Percentiles rank a stretch among this genome's conserved stretches.
Conservation (phyloP, 2,329 filamentous ascomycete species). For the Hymenoscyphus linearis region DNA sequence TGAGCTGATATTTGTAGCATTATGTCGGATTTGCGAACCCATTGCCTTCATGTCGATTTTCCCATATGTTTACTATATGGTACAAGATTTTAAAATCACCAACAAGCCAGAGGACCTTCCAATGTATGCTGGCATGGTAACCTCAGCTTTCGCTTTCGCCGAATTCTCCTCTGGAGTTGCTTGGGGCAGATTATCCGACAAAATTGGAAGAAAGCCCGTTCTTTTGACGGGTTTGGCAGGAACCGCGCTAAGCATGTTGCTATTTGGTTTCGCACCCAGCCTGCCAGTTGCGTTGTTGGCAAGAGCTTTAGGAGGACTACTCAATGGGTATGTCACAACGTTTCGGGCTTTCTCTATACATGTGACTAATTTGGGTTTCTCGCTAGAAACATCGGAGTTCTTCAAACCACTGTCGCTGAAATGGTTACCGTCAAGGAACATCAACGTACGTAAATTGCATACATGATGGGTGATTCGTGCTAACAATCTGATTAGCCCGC, state of each 20-base stretch:
- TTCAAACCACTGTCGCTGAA: slow-evolving; percentile 93
- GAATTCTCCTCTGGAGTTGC: slow-evolving; percentile 90
- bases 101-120: slow-evolving; percentile 74
- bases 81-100: slow-evolving; percentile 83
- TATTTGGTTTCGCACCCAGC: slow-evolving; percentile 85
- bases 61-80: slow-evolving; percentile 97
- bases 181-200: slow-evolving; percentile 91
- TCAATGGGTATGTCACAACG: slow-evolving; percentile 69
- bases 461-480: slow-evolving; percentile 21
- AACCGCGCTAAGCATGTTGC: slow-evolving; percentile 85
- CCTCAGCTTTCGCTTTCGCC: slow-evolving; percentile 90
- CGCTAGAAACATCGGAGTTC: slow-evolving; percentile 79
- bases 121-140: slow-evolving; percentile 92
- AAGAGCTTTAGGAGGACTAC: slow-evolving; percentile 78
- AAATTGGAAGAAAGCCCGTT: slow-evolving; percentile 86
- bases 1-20: slow-evolving; percentile 45
- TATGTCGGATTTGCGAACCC: slow-evolving; percentile 95
- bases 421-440: slow-evolving; percentile 90
- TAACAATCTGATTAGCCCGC: slow-evolving; percentile 53
- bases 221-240: slow-evolving; percentile 84
- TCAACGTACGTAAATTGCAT: slow-evolving; percentile 62
- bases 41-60: slow-evolving; percentile 99
- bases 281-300: slow-evolving; percentile 79
- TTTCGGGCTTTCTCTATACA: neutral
- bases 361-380: neutral